Evolutionary conservation across 2,329 filamentous ascomycete genomes (phyloP), one percentile per base, ranked within the genome.

Genomic region (Fusarium compactum): DNA sequence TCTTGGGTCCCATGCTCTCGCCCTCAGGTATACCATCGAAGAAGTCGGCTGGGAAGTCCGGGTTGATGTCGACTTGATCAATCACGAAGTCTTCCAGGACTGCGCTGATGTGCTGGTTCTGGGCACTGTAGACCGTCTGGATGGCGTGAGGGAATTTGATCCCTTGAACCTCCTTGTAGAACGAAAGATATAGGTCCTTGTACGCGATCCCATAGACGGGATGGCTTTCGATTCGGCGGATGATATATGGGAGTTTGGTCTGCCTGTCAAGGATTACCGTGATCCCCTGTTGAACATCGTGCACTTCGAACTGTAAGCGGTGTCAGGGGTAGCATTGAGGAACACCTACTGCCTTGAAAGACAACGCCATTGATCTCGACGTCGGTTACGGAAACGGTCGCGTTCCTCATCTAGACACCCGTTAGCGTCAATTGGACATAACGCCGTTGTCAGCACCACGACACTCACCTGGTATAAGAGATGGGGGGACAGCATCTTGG

Each of bases 11-110:
- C 5, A 48, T 9, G 3, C 27, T 65, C 12, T 53, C 5, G 3
- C 16, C 38, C 8, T 57, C 57, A 0, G 59, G 24, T 1, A 50
- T 34, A 0, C 57, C 59, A 2, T 63, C 7, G 22, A 71, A 69
- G 15, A 30, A 59, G 1, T 30, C 8, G 0, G 12, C 5, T 2
- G 52, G 24, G 1, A 71, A 67, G 0, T 29, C 24, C 2, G 55
- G 46, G 12, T 61, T 29, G 6, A 69, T 1, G 1, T 20, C 53
- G n/a, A 69, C 20, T 1, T 44, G 22, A 4, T 71, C 68, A 3
- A 71, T 38, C 1, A 51, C 32, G 15, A 58, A 71, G 29, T 71
- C 68, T 9, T 71, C 69, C 0, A 71, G 54, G 5, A 55, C 46
- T 4, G 50, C 69, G 2, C 44, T 54, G 3, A 71, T 34, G 0